Base-by-base conservation (phyloP, 1,139 yeast species). In the Lodderomyces margitis region DNA sequence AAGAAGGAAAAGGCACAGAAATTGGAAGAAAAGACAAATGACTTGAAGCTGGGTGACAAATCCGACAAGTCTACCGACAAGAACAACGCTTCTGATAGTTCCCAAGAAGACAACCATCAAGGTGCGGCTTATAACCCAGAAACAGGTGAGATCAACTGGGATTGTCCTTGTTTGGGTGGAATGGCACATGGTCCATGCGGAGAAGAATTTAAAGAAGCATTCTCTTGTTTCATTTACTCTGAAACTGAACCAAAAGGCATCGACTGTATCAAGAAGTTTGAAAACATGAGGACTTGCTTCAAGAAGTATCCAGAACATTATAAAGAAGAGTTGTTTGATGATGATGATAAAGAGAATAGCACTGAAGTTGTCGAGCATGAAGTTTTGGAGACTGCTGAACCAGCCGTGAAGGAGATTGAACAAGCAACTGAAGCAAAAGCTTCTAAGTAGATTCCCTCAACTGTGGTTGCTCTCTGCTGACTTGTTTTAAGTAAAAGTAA, bases 131-230 rank as follows among this genome's bases (percentile, higher is more conserved):
- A 82, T 67, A 81, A 92, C 67, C 98, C 98, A 38, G 96, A 87
- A 56, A 92, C 99, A 5, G 98, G 98, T 31, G 98, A 92, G 64
- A 94, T 94, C 66, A 92, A 94, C 80, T 94, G 99, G 99, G 98
- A 94, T 60, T 94, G 99, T 64, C 97, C 98, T n/a, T 94, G 99
- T 68, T 74, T 94, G 46, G 98, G 98, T 34, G 98, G 98, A 39
- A 92, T 92, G 98, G 98, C 98, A 34, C 76, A 89, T 50, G 98
- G 98, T 0, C 97, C 98, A 46, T 91, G 98, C 67, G 98, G 98
- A 44, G 96, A 87, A 61, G 97, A 92, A 68, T 92, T 91, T 74
- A 91, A 92, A 71, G 92, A 80, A 45, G 98, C 98, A 0, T 94
- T 94, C 62, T 78, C 96, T 8, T 94, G 99, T 65, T 94, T 94